phyloP scores from a whole-genome alignment of 2,329 filamentous ascomycete genomes.

The Colletotrichum magnum region DNA sequence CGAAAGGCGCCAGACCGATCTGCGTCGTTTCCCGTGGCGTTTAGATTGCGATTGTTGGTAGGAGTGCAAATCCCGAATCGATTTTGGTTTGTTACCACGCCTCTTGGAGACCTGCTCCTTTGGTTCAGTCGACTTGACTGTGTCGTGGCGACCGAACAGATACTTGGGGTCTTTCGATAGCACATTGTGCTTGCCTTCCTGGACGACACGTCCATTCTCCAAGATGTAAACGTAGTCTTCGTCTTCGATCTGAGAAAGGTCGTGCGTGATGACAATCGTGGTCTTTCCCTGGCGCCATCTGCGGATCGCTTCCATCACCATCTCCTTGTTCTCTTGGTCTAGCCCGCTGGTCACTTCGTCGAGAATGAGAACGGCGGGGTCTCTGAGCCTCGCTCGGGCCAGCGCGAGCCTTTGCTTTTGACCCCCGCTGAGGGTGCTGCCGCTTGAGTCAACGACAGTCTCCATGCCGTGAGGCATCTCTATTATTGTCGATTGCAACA shows the following conservation, averaged over 20 bases:
- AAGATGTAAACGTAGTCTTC: constrained; percentile 87
- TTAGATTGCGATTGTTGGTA: not conserved
- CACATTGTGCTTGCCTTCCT: constrained; percentile 75
- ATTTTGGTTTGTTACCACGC: not conserved
- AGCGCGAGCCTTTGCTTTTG: constrained; percentile 87
- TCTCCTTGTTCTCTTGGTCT: constrained; percentile 77
- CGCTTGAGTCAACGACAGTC: constrained; percentile 79
- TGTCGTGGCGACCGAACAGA: constrained; percentile 61
- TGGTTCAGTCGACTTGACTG: constrained; percentile 13
- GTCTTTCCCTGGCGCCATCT: constrained; percentile 85
- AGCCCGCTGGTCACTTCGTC: constrained; percentile 92
- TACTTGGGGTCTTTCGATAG: constrained; percentile 63
- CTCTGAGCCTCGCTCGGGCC: constrained; percentile 81
- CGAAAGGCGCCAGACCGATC: not conserved
- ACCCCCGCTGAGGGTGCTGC: constrained; percentile 83
- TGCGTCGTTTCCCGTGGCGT: not conserved
- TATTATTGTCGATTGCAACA: constrained; percentile 77
- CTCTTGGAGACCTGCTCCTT: no score
- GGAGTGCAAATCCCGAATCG: not conserved
- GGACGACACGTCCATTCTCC: constrained; percentile 76
- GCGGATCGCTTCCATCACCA: constrained; percentile 82
- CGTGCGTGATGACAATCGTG: constrained; percentile 94
- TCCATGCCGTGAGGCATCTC: constrained; percentile 78
- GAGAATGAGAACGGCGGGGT: constrained; percentile 85
- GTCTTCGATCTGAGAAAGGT: constrained; percentile 80